phyloP scores from a whole-genome alignment of 2,329 filamentous ascomycete genomes.

The Aplosporella prunicola region DNA sequence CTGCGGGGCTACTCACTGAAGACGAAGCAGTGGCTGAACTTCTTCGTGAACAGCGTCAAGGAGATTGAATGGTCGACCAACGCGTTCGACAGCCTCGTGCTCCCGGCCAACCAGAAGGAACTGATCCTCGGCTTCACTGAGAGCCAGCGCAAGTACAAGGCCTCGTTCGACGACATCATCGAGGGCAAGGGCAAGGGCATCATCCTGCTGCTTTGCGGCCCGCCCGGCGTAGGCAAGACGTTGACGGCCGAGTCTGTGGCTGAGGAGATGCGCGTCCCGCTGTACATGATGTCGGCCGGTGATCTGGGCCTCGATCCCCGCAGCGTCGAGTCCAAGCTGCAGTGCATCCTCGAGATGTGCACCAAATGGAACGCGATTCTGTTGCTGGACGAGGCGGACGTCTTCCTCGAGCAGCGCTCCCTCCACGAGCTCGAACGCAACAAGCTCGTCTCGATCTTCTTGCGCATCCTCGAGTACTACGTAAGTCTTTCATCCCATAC shows the following conservation, averaged over 20 bases:
- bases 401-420: slow-evolving; percentile 18
- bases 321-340: slow-evolving; percentile 37
- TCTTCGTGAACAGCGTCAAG: slow-evolving; percentile 26
- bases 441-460: slow-evolving; percentile 21
- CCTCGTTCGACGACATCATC: slow-evolving; percentile 42
- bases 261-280: slow-evolving; percentile 37
- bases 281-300: slow-evolving; percentile 39
- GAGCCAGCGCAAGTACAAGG: slow-evolving; percentile 30
- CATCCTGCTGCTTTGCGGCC: slow-evolving; percentile 40
- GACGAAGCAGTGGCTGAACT: slow-evolving; percentile 21
- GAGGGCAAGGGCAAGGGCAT: slow-evolving; percentile 44
- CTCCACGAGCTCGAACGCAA: slow-evolving; percentile 15
- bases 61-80: slow-evolving; percentile 35
- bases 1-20: slow-evolving; percentile 22
- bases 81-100: slow-evolving; percentile 41
- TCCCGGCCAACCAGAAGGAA: slow-evolving; percentile 39
- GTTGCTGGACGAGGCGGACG: slow-evolving; percentile 43
- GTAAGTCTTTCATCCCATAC: background rate
- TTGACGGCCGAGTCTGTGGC: slow-evolving; percentile 26
- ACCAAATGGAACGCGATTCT: slow-evolving; percentile 43
- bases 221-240: slow-evolving; percentile 45
- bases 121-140: slow-evolving; percentile 40
- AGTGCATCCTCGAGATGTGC: slow-evolving; percentile 39
- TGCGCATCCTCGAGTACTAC: slow-evolving; percentile 35
- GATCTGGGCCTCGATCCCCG: slow-evolving; percentile 40